Conservation (phyloP, 2,329 filamentous ascomycete genomes). For the Akanthomyces uredinophilus region DNA sequence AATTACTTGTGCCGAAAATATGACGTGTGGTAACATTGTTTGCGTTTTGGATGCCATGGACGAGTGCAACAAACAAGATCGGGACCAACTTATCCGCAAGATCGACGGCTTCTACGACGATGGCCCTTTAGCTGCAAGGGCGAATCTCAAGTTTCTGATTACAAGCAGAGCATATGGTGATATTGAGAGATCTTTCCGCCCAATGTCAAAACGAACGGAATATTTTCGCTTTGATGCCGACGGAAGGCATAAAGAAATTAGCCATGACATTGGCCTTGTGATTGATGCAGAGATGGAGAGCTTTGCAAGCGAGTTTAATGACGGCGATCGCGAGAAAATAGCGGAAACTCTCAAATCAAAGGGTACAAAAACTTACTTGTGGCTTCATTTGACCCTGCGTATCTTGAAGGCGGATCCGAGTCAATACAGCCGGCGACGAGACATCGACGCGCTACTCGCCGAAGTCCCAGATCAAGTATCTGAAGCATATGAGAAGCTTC, state of each 20-base stretch:
- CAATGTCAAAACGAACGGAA: conserved; percentile 2
- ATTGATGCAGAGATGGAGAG: conserved; percentile 22
- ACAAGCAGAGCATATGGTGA: conserved; percentile 27
- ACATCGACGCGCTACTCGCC: background rate
- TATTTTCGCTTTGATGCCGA: conserved; percentile 25
- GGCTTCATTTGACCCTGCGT: background rate
- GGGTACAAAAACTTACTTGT: background rate
- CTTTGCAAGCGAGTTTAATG: conserved; percentile 17
- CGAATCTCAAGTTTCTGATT: conserved; percentile 28
- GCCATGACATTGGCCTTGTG: conserved; percentile 28
- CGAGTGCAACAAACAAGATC: background rate
- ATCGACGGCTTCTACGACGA: background rate
- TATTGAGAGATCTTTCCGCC: conserved; percentile 20
- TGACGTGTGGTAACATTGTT: background rate
- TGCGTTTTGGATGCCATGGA: background rate
- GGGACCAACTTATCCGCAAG: background rate
- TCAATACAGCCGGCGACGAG: background rate
- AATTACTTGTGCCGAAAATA: background rate
- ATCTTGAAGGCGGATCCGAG: background rate
- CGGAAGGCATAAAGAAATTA: conserved; percentile 24
- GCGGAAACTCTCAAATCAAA: background rate
- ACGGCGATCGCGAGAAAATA: background rate
- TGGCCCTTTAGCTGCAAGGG: background rate
- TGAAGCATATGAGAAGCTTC: conserved; percentile 1
- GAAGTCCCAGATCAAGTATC: background rate